Conservation (phyloP, 2,329 filamentous ascomycete species). For the Claviceps cyperi region DNA sequence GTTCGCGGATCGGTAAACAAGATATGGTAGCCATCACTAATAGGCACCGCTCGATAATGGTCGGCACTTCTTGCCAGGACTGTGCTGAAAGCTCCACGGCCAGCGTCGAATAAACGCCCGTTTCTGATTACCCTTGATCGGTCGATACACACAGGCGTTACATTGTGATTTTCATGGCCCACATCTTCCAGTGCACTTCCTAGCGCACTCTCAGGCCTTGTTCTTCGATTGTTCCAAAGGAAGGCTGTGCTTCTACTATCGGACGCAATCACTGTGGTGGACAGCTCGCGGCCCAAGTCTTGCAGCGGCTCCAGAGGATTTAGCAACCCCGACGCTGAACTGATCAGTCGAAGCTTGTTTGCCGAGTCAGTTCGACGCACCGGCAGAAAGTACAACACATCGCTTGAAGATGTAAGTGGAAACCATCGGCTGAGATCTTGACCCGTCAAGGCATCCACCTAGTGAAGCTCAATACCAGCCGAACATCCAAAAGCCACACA, state of each 20-base stretch:
- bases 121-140: background rate
- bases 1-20: slow-evolving; percentile 48
- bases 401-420: slow-evolving; percentile 36
- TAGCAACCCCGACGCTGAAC: slow-evolving; percentile 33
- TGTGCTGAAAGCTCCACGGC: slow-evolving; percentile 8
- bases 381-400: slow-evolving; percentile 46
- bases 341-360: slow-evolving; percentile 47
- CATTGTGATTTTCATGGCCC: background rate
- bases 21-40: slow-evolving; percentile 51
- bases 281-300: slow-evolving; percentile 11
- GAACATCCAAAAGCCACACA: slow-evolving; percentile 53
- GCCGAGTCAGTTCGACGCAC: slow-evolving; percentile 34
- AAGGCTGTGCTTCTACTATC: slow-evolving; percentile 11
- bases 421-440: slow-evolving; percentile 41
- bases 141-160: background rate
- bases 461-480: slow-evolving; percentile 49
- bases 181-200: background rate
- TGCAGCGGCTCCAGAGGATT: slow-evolving; percentile 10
- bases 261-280: slow-evolving; percentile 10
- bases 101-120: background rate
- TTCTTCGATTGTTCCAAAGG: background rate
- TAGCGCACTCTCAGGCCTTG: slow-evolving; percentile 4
- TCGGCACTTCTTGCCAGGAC: slow-evolving; percentile 34
- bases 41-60: slow-evolving; percentile 47
- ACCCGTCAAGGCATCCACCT: slow-evolving; percentile 30